phyloP scores from a whole-genome alignment of 75 land plant genomes.

The Selaginella moellendorffii region DNA sequence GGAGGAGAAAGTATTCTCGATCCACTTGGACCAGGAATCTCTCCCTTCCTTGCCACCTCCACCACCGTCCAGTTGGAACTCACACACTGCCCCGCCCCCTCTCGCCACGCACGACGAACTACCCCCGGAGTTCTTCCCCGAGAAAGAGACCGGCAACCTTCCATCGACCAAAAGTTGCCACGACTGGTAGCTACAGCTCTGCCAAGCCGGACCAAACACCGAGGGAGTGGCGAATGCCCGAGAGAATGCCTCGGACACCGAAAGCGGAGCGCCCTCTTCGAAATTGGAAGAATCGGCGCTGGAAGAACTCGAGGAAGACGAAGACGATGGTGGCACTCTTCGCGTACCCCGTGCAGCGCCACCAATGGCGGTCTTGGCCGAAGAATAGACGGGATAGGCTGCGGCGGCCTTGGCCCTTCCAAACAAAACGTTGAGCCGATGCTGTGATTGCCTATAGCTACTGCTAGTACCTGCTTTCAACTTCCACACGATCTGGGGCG shows the following conservation, averaged over 20 bases:
- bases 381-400: neutral
- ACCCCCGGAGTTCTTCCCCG: neutral
- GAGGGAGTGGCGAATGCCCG: slow-evolving; percentile 42
- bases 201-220: slow-evolving; percentile 36
- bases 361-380: neutral
- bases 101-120: neutral
- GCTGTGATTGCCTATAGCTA: neutral
- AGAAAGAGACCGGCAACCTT: neutral
- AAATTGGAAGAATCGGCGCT: neutral
- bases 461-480: neutral
- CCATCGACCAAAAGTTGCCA: slow-evolving; percentile 9
- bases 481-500: neutral
- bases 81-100: neutral
- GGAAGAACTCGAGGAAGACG: neutral
- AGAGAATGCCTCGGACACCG: slow-evolving; percentile 43
- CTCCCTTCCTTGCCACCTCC: neutral
- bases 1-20: neutral
- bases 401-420: neutral
- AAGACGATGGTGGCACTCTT: neutral
- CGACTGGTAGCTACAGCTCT: slow-evolving; percentile 34
- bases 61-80: neutral
- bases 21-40: neutral
- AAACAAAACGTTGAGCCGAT: neutral
- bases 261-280: slow-evolving; percentile 10
- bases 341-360: no score